phyloP scores from a whole-genome alignment of 1,139 yeast species.

The Ogataea hybrid region DNA sequence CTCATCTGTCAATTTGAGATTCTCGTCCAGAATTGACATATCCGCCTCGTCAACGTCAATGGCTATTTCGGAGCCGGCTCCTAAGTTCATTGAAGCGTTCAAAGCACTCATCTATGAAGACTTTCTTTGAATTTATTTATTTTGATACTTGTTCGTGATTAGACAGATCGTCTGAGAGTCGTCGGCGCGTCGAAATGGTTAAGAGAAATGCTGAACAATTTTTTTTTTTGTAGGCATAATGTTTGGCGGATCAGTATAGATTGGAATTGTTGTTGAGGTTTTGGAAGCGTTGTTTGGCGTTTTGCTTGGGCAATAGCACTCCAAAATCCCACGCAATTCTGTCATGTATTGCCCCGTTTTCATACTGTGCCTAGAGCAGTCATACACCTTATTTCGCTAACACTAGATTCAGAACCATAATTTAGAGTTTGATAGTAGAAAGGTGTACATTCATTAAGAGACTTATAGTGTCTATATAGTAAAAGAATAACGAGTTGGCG shows the following conservation, averaged over 20 bases:
- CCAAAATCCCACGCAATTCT: not conserved
- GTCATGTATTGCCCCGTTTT: conserved; percentile 3
- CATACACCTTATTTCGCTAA: conserved; percentile 34
- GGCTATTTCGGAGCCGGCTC: too few relatives aligned
- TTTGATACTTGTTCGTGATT: too few relatives aligned
- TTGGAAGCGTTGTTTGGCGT: conserved; percentile 3
- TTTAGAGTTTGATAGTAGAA: conserved; percentile 37
- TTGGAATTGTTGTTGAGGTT: not conserved
- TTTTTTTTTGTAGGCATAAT: conserved; percentile 4
- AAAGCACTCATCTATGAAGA: too few relatives aligned
- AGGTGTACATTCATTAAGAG: conserved; percentile 29
- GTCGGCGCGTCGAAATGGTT: too few relatives aligned
- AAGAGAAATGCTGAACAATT: too few relatives aligned
- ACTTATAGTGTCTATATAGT: conserved; percentile 1
- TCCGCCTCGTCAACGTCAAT: too few relatives aligned
- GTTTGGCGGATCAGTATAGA: conserved; percentile 6
- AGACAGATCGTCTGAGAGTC: too few relatives aligned
- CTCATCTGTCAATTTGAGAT: too few relatives aligned
- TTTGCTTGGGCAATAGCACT: conserved; percentile 4
- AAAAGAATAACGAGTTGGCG: not conserved
- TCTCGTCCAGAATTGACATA: too few relatives aligned
- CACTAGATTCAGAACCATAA: conserved; percentile 32
- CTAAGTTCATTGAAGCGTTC: too few relatives aligned
- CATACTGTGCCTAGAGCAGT: conserved; percentile 21
- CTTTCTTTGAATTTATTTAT: too few relatives aligned